Percentiles rank a stretch among this genome's conserved stretches.
Conservation (phyloP, 2,329 filamentous ascomycete species). For the Basipetospora sp. region DNA sequence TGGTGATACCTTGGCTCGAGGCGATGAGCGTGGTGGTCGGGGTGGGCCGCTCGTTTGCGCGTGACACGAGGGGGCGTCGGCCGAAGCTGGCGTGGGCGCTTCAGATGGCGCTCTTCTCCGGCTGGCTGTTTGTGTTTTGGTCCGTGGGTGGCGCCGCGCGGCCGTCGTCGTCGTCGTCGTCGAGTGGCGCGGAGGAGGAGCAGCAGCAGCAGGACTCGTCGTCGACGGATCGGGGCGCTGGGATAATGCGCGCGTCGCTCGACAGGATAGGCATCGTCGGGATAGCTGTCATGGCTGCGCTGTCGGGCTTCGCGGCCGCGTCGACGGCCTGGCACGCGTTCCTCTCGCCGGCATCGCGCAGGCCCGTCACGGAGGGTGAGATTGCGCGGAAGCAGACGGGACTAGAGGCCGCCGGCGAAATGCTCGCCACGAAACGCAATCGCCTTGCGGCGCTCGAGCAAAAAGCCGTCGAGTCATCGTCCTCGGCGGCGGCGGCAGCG, state of each 20-base stretch:
- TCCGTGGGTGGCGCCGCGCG: slow-evolving; percentile 53
- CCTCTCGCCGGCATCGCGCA: slow-evolving; percentile 24
- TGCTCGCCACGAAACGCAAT: slow-evolving; percentile 62
- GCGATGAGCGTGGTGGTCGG: slow-evolving; percentile 49
- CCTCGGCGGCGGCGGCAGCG: slow-evolving; percentile 14
- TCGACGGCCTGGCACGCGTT: slow-evolving; percentile 78
- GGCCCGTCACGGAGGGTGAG: slow-evolving; percentile 57
- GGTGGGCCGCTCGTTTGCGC: slow-evolving; percentile 48
- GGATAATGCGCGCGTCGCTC: slow-evolving; percentile 37
- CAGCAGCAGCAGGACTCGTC: not conserved
- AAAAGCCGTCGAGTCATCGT: slow-evolving; percentile 27
- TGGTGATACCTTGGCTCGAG: slow-evolving; percentile 66
- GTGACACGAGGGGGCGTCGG: slow-evolving; percentile 39
- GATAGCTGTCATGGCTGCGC: slow-evolving; percentile 69
- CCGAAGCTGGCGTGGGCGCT: slow-evolving; percentile 49
- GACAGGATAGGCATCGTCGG: slow-evolving; percentile 71
- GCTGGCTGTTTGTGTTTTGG: slow-evolving; percentile 67
- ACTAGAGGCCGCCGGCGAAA: slow-evolving; percentile 62
- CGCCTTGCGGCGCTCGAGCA: slow-evolving; percentile 55
- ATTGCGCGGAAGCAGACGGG: slow-evolving; percentile 65
- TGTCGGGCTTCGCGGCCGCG: slow-evolving; percentile 83
- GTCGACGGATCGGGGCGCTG: slow-evolving; percentile 12
- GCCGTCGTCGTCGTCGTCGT: slow-evolving; percentile 8
- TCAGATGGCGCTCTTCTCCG: slow-evolving; percentile 44
- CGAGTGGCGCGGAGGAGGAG: not conserved